Evolutionary conservation across 805 yeast species (phyloP).

Genomic region (Candida silvicultrix): DNA sequence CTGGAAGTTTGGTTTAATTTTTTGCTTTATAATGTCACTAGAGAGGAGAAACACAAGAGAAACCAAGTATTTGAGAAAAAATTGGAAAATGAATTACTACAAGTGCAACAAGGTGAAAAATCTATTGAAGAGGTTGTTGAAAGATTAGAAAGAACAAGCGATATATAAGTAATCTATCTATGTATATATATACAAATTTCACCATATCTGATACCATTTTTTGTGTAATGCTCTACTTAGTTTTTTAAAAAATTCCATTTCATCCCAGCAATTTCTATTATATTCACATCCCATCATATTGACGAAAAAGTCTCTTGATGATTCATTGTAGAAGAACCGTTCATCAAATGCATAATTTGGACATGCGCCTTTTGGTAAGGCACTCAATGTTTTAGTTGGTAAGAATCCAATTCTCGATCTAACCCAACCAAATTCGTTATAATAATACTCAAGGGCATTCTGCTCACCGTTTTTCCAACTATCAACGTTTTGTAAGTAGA

Average conservation of each 20-base stretch:
- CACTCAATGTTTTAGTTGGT: constrained; percentile 31
- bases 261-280: constrained; percentile 33
- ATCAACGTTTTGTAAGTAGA: constrained; percentile 35
- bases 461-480: constrained; percentile 31
- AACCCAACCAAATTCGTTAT: constrained; percentile 32
- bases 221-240: constrained; percentile 27
- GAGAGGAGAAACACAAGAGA: constrained; percentile 47
- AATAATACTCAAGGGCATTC: constrained; percentile 32
- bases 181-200: constrained; percentile 2
- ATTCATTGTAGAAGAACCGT: constrained; percentile 29
- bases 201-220: constrained; percentile 18
- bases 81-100: constrained; percentile 12
- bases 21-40: constrained; percentile 51
- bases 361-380: constrained; percentile 33
- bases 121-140: constrained; percentile 9
- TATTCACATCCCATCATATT: constrained; percentile 34
- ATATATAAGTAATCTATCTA: constrained; percentile 5
- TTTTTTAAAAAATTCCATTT: constrained; percentile 29
- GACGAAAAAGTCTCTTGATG: constrained; percentile 30
- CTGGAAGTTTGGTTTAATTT: constrained; percentile 68
- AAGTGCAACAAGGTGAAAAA: constrained; percentile 11
- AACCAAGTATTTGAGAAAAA: constrained; percentile 37
- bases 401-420: constrained; percentile 32
- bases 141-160: constrained; percentile 10
- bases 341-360: constrained; percentile 22